These are phyloP conservation scores for Taiozyma onychis DNA, from an alignment of 1,139 yeast species.

Conservation along the genomic window DNA sequence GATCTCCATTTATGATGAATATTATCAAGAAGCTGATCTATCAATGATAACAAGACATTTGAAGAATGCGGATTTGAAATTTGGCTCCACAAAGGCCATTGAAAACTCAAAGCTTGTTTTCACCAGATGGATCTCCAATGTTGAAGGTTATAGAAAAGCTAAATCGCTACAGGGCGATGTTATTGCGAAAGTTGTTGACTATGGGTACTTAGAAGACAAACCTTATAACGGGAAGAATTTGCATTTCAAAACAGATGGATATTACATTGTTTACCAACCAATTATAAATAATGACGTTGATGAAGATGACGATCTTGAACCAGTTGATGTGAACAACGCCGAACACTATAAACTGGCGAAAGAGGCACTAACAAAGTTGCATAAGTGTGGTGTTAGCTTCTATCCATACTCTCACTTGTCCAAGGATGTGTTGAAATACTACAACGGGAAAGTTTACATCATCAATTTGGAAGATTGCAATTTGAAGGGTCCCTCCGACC, in stretches of 20 bases:
- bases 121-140: slow-evolving; percentile 17
- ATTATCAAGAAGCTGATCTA: slow-evolving; percentile 13
- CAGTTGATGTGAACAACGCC: slow-evolving; percentile 8
- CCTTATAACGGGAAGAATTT: slow-evolving; percentile 10
- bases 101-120: slow-evolving; percentile 12
- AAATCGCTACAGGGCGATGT: slow-evolving; percentile 17
- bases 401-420: slow-evolving; percentile 12
- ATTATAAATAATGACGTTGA: slow-evolving; percentile 8
- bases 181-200: slow-evolving; percentile 19
- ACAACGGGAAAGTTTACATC: slow-evolving; percentile 14
- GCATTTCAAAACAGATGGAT: slow-evolving; percentile 24
- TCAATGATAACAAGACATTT: slow-evolving; percentile 15
- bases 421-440: slow-evolving; percentile 14
- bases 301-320: slow-evolving; percentile 15
- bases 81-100: slow-evolving; percentile 9
- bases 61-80: slow-evolving; percentile 5
- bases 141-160: slow-evolving; percentile 17
- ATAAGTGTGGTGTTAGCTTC: slow-evolving; percentile 17
- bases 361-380: slow-evolving; percentile 14
- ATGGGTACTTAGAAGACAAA: slow-evolving; percentile 21
- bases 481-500: neutral
- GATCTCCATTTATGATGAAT: slow-evolving; percentile 23
- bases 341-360: slow-evolving; percentile 14
- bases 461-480: slow-evolving; percentile 20
- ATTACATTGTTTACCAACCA: slow-evolving; percentile 21